Evolutionary conservation across 768 basidiomycete genomes (phyloP).

Genomic region (Kwoniella mangroviensis): DNA sequence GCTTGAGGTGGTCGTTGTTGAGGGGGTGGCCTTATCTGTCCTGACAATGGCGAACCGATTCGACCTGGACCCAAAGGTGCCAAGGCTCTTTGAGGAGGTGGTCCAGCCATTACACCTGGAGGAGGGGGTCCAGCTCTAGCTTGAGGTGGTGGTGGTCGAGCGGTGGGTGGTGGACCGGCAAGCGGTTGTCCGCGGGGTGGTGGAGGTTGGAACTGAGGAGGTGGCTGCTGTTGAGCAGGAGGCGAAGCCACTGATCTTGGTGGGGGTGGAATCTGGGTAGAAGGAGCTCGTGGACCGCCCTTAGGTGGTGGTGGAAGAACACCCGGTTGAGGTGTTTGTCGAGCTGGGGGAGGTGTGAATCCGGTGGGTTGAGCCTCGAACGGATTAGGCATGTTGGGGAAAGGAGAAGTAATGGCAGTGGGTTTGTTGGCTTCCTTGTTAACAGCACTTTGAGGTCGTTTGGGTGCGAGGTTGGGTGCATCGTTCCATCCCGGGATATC

Average conservation of each 20-base stretch:
- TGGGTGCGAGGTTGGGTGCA: conserved; percentile 65
- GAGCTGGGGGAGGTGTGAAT: conserved; percentile 38
- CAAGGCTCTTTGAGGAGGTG: conserved; percentile 43
- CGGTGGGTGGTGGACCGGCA: conserved; percentile 34
- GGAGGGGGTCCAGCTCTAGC: conserved; percentile 35
- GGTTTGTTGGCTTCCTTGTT: conserved; percentile 64
- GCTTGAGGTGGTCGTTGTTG: conserved; percentile 9
- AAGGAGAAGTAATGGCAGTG: conserved; percentile 80
- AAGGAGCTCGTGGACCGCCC: conserved; percentile 50
- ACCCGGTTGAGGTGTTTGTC: conserved; percentile 35
- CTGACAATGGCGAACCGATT: conserved; percentile 27
- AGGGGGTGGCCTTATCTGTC: conserved; percentile 30
- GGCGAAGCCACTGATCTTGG: conserved; percentile 28
- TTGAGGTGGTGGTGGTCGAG: conserved; percentile 19
- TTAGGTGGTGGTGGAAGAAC: conserved; percentile 55
- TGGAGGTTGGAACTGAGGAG: conserved; percentile 56
- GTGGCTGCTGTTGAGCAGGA: conserved; percentile 31
- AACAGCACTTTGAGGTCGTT: conserved; percentile 65
- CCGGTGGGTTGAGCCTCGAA: conserved; percentile 49
- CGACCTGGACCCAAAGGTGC: conserved; percentile 50
- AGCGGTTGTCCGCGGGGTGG: conserved; percentile 60
- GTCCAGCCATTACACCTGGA: conserved; percentile 37
- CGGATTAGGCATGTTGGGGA: conserved; percentile 68
- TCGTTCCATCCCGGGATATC: conserved; percentile 89
- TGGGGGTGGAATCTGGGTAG: conserved; percentile 44